Evolutionary conservation across 2,329 filamentous ascomycete species (phyloP).

Genomic region (Penicillium sp.): DNA sequence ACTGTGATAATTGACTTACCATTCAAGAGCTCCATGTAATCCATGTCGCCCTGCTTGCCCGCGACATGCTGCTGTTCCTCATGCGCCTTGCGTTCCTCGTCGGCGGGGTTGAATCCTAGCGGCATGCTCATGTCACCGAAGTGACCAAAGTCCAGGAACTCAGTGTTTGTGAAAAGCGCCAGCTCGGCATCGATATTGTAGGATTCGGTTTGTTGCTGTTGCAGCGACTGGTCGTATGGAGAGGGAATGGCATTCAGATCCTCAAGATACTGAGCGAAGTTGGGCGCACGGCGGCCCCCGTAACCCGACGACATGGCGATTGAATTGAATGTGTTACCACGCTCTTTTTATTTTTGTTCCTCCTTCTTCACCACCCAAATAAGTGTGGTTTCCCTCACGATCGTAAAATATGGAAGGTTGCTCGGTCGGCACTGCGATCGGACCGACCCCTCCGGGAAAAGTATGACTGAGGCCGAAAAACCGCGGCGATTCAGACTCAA

Average conservation of each 20-base stretch:
- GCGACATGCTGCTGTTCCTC: slow-evolving; percentile 20
- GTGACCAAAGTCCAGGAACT: slow-evolving; percentile 74
- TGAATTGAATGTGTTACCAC: neutral
- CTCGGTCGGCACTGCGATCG: neutral
- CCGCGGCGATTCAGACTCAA: neutral
- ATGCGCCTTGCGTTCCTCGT: slow-evolving; percentile 22
- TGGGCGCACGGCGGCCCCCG: slow-evolving; percentile 73
- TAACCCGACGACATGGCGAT: slow-evolving; percentile 62
- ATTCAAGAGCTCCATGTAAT: slow-evolving; percentile 40
- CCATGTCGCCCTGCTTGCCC: slow-evolving; percentile 30
- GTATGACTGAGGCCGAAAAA: neutral
- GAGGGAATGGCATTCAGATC: slow-evolving; percentile 71
- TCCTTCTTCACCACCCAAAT: neutral
- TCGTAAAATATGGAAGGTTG: neutral
- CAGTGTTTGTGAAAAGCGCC: slow-evolving; percentile 75
- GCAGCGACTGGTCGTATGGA: slow-evolving; percentile 58
- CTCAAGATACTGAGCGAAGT: slow-evolving; percentile 85
- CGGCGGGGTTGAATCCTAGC: slow-evolving; percentile 25
- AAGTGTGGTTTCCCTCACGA: neutral
- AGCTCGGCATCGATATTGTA: slow-evolving; percentile 68
- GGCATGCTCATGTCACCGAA: slow-evolving; percentile 32
- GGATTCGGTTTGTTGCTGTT: slow-evolving; percentile 54
- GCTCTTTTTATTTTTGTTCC: neutral
- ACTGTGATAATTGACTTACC: slow-evolving; percentile 26
- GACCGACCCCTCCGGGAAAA: neutral